Base-by-base conservation (phyloP, 164 flowering plant genomes). In the Dillenia suffruticosa region DNA sequence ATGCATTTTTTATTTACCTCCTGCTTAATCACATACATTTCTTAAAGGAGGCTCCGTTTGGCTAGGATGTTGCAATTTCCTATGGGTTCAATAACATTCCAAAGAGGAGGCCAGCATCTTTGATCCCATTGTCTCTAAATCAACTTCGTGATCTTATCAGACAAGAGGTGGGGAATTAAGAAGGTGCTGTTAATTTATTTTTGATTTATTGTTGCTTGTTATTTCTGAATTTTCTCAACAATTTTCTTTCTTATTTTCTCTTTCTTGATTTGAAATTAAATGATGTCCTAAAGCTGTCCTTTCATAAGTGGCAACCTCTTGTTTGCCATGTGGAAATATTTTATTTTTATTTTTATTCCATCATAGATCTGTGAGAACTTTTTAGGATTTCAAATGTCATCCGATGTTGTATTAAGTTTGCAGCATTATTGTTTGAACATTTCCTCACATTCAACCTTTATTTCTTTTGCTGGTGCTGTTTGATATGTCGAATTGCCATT, bases 41-140 rank as follows among this genome's bases (percentile, higher is more conserved):
- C 9, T 32, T 43, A 11, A 66, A 62, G 22, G 26, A 10, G 59
- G 9, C 57, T 61, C 54, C 66, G 53, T 43, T 19, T 55, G 26
- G 59, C 40, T 22, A 89, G 96, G 91, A 90, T 79, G 90, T 86
- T 57, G 96, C 96, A 44, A 83, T 90, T 75, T 91, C 96, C 47
- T 81, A 84, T 80, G 98, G 93, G 2, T 90, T 73, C 67, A 88
- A 85, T 61, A 79, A 81, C 63, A 83, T 90, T 63, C 87, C 89
- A 24, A 87, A 72, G 74, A 80, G 79, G 63, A 81, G 53, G 78
- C 85, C 80, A 49, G 69, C 79, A 55, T 78, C 97, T 24, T 51
- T 87, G 71, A 83, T 69, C 63, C 86, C 85, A 24, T 70, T 90
- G 47, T 71, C 86, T 13, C 71, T 90, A 74, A 90, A 85, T 68